Conservation (phyloP, 2,329 filamentous ascomycete species). For the Stagonosporopsis chrysanthemi region DNA sequence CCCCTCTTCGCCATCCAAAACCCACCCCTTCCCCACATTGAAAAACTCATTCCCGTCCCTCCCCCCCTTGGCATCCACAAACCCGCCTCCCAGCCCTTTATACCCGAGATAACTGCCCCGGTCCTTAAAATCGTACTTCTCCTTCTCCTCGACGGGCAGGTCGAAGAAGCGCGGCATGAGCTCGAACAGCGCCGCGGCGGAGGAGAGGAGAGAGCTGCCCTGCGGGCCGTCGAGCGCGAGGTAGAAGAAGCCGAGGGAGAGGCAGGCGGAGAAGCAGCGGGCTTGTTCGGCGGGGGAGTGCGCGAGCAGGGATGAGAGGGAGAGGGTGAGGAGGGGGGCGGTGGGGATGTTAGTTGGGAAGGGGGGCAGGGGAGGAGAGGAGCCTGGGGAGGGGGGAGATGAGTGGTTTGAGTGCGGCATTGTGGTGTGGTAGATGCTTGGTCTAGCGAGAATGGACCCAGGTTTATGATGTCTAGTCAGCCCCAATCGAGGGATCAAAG, state of each 20-base stretch:
- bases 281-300: conserved; percentile 46
- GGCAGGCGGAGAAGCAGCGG: conserved; percentile 52
- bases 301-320: conserved; percentile 50
- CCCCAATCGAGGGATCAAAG: no score
- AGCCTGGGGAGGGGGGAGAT: background rate
- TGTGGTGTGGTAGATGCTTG: no score
- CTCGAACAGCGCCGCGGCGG: conserved; percentile 48
- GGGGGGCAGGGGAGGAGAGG: background rate
- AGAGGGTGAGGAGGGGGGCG: conserved; percentile 53
- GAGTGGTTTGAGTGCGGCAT: background rate
- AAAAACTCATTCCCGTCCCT: conserved; percentile 63
- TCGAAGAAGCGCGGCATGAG: conserved; percentile 58
- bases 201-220: conserved; percentile 30
- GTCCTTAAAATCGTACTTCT: conserved; percentile 61
- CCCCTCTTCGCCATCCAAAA: conserved; percentile 48
- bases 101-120: conserved; percentile 61
- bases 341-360: conserved; percentile 7
- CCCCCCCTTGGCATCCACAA: conserved; percentile 59
- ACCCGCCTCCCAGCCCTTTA: conserved; percentile 57
- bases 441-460: no score
- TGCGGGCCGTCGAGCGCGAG: conserved; percentile 55
- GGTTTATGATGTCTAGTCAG: no score
- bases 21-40: conserved; percentile 64
- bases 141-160: conserved; percentile 59
- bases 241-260: conserved; percentile 65